Evolutionary conservation across 306 rosid genomes (phyloP), one percentile per base, ranked within the genome.

Genomic region (Malus orientalis): DNA sequence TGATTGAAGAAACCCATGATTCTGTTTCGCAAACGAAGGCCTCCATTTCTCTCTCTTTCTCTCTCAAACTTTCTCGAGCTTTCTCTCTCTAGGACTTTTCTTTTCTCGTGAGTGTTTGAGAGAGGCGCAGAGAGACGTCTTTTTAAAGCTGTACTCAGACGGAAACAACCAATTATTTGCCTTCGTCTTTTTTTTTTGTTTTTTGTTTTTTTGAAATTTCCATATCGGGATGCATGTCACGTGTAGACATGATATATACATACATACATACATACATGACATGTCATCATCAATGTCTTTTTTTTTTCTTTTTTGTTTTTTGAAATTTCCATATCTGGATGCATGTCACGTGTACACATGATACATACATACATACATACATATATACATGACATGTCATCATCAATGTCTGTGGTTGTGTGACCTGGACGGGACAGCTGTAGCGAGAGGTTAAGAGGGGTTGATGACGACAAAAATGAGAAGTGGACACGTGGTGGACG

Each of bases 1-100:
- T 61, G 25, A 70, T 11, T 62, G 78, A 66, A 59, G 85, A 71
- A 44, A 74, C 76, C 85, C 79, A 75, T 2, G 79, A 75, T 44
- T 85, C 81, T 0, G 73, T 63, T 74, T 78, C 82, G 45, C 67
- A 69, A n/a, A 71, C 11, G 66, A 47, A 3, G 33, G 61, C 20
- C 5, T 27, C 80, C 88, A 78, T 86, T 30, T 73, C 66, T 74
- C 62, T 66, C 10, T 32, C 29, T 66, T 15, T 33, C 23, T 67
- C 67, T 73, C 83, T 74, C 73, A 6, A 32, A 59, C 27, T 77
- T 47, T 25, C 32, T 20, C 12, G 15, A 11, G 22, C 4, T 47
- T 13, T n/a, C 29, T 54, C 30, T 62, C 69, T 67, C 25, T 45
- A 16, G 7, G 4, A 54, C 61, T 76, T 30, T 27, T 44, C 32